Evolutionary conservation across 2,329 filamentous ascomycete species (phyloP), one percentile per base, ranked within the genome.

Genomic region (Aspergillus hortae): DNA sequence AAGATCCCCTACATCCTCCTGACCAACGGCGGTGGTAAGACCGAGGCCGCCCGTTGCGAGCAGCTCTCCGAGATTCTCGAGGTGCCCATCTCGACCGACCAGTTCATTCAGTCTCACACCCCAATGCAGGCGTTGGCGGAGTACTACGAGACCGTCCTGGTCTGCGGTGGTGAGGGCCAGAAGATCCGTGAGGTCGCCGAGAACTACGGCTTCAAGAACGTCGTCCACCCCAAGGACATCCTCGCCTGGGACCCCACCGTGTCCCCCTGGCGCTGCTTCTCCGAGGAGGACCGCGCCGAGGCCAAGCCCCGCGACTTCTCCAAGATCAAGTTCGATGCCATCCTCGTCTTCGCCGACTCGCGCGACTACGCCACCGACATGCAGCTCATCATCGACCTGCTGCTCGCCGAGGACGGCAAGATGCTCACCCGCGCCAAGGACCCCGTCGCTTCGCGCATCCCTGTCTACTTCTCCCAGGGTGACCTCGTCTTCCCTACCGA

Each of bases 81-180:
- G 53, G 80, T 80, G 63, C 84, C 84, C 48, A 82, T 89, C 69
- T 81, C 77, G 47, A 86, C 82, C 35, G 85, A 88, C 53, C 86
- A 89, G 68, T 90, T 90, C 77, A 89, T 89, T 66, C 86, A 89
- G 71, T 86, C 84, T 1, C 86, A 89, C 77, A 89, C 86, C 4
- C 86, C 86, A 60, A 90, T 90, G 87, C 85, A 85, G 53, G 87
- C 87, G 43, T 73, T 90, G 62, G 76, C 86, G 19, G 86, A 89
- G 69, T 90, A 90, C 79, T 90, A 89, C 77, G 80, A 83, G 61
- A 89, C 86, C 2, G 86, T 90, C 33, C 79, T 90, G 3, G 87
- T 90, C 3, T 84, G 89, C 36, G 87, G 87, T 68, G 87, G 87
- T 62, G 87, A 90, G 67, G 86, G 85, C 52, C 89, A 86, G 76